Evolutionary conservation across 2,329 filamentous ascomycete genomes (phyloP).

Genomic region (Westerdykella sp.): DNA sequence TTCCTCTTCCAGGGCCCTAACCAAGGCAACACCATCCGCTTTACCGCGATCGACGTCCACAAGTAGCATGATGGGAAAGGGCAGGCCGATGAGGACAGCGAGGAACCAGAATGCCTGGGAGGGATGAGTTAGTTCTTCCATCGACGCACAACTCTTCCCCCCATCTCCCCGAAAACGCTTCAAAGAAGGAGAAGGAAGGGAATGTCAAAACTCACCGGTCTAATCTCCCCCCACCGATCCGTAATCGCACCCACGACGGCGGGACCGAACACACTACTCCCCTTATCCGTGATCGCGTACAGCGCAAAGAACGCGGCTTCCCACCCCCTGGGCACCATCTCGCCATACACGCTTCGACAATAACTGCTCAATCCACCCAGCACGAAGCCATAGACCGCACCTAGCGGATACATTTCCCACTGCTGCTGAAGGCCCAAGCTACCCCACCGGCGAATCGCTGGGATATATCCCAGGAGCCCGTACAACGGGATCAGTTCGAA

Average conservation of each 20-base stretch:
- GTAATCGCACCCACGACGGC: slow-evolving; percentile 91
- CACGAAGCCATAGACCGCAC: slow-evolving; percentile 85
- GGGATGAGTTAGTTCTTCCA: slow-evolving; percentile 1
- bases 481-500: slow-evolving; percentile 94
- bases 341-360: slow-evolving; percentile 85
- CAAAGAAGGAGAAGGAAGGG: background rate
- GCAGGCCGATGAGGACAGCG: slow-evolving; percentile 73
- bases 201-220: slow-evolving; percentile 37
- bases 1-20: slow-evolving; percentile 31
- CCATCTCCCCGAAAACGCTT: background rate
- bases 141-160: background rate
- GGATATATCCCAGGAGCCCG: slow-evolving; percentile 80
- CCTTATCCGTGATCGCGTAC: slow-evolving; percentile 97
- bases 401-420: slow-evolving; percentile 95
- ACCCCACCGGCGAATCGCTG: slow-evolving; percentile 67
- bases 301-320: slow-evolving; percentile 95
- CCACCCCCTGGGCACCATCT: slow-evolving; percentile 87
- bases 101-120: slow-evolving; percentile 79
- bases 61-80: slow-evolving; percentile 75
- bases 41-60: slow-evolving; percentile 67
- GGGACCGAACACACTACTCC: slow-evolving; percentile 86
- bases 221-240: slow-evolving; percentile 54
- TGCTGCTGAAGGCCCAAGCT: slow-evolving; percentile 82
- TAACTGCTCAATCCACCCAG: slow-evolving; percentile 89
- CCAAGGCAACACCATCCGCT: slow-evolving; percentile 38